Evolutionary conservation across 306 rosid genomes (phyloP).

Genomic region (Vigna radiata): DNA sequence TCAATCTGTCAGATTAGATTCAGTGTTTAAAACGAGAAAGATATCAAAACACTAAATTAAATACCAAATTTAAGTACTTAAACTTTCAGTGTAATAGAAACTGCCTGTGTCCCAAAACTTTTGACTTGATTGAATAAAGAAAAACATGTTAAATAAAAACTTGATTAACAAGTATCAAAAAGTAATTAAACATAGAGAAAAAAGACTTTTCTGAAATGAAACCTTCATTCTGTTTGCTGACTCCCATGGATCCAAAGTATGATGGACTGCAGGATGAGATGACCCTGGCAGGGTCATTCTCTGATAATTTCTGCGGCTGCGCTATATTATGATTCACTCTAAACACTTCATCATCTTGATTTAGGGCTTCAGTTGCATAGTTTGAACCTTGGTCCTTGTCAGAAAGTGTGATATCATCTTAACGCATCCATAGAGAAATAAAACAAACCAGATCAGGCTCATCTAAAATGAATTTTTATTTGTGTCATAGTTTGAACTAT

Average conservation of each 20-base stretch:
- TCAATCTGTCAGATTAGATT: conserved; percentile 8
- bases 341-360: conserved; percentile 42
- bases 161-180: not conserved
- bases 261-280: conserved; percentile 41
- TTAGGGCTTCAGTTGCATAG: conserved; percentile 50
- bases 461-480: conserved; percentile 6
- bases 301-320: conserved; percentile 49
- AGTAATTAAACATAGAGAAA: conserved; percentile 29
- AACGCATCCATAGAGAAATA: conserved; percentile 45
- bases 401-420: conserved; percentile 80
- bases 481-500: not conserved
- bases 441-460: conserved; percentile 46
- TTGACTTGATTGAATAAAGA: conserved; percentile 32
- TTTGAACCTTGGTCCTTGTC: conserved; percentile 59
- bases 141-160: not conserved
- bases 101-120: conserved; percentile 8
- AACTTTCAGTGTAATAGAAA: conserved; percentile 5
- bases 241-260: conserved; percentile 41
- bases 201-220: conserved; percentile 33
- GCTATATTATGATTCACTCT: conserved; percentile 46
- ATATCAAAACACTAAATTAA: conserved; percentile 24
- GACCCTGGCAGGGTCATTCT: conserved; percentile 38
- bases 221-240: conserved; percentile 60
- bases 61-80: not conserved
- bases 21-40: conserved; percentile 32